Evolutionary conservation across 176 grass and related monocot genomes (phyloP).

Genomic region (Raddia distichophylla): DNA sequence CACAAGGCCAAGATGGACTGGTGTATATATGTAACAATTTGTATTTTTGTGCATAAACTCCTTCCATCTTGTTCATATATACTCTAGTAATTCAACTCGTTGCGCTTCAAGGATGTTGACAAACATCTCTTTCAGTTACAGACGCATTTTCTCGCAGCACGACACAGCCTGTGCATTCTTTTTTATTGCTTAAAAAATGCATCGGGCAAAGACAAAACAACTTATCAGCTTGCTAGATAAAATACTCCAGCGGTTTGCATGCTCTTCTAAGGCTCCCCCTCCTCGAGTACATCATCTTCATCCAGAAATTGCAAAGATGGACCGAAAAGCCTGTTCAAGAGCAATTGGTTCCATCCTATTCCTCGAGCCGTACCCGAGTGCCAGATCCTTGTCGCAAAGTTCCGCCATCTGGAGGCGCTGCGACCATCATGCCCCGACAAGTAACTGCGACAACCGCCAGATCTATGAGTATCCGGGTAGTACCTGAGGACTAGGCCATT

Average conservation of each 20-base stretch:
- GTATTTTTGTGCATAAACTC: no score
- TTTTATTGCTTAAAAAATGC: background rate
- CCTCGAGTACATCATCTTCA: slow-evolving; percentile 2
- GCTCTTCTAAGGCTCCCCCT: background rate
- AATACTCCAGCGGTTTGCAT: no score
- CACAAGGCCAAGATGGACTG: no score
- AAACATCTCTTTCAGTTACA: background rate
- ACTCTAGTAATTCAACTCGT: background rate
- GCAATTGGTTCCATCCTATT: slow-evolving; percentile 25
- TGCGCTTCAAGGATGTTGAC: background rate
- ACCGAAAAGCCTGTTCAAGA: slow-evolving; percentile 37
- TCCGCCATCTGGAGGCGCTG: slow-evolving; percentile 32
- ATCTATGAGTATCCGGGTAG: slow-evolving; percentile 10
- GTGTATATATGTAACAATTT: no score
- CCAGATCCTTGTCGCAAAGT: slow-evolving; percentile 26
- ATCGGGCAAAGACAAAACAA: background rate
- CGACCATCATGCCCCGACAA: background rate
- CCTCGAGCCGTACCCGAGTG: background rate
- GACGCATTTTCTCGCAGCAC: background rate
- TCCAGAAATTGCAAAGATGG: slow-evolving; percentile 19
- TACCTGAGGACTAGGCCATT: slow-evolving; percentile 39
- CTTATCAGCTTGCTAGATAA: background rate
- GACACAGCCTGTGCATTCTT: background rate
- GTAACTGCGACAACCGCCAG: background rate
- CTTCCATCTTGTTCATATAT: background rate